Evolutionary conservation across 257 asterid genomes (phyloP).

Genomic region (Voacanga thouarsii): DNA sequence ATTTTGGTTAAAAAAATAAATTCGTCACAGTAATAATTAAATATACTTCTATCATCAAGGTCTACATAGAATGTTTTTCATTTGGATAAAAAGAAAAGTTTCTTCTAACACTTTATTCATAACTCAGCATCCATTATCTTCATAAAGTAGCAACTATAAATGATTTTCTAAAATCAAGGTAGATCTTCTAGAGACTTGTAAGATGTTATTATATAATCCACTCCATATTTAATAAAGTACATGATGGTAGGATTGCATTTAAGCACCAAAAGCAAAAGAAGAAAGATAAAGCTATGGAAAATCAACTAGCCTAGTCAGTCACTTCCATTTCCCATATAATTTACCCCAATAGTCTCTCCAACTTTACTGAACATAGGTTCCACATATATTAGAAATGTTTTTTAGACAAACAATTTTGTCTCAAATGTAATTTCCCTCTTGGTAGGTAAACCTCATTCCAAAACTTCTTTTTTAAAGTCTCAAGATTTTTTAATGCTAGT

Average conservation of each 20-base stretch:
- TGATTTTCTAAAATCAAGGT: neutral
- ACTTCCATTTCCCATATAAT: too few relatives aligned
- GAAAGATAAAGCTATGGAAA: neutral
- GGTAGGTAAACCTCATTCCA: conserved; percentile 72
- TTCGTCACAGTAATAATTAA: neutral
- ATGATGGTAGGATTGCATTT: neutral
- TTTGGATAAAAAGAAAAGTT: neutral
- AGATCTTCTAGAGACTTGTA: neutral
- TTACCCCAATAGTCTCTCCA: conserved; percentile 80
- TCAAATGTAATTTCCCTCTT: conserved; percentile 91
- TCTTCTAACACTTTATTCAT: neutral
- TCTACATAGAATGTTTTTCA: neutral
- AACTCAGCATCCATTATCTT: neutral
- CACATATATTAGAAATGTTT: conserved; percentile 72
- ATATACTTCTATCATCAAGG: neutral
- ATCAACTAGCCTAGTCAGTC: conserved; percentile 63
- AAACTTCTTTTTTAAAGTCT: conserved; percentile 75
- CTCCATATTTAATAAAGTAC: neutral
- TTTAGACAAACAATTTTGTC: conserved; percentile 72
- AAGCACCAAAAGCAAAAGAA: neutral
- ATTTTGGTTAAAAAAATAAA: neutral
- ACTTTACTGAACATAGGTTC: conserved; percentile 89
- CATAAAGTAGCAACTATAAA: neutral
- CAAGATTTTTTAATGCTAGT: conserved; percentile 87
- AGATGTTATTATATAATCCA: neutral